Conservation (phyloP, 2,329 filamentous ascomycete genomes). For the Calonectria pseudoturangicola region DNA sequence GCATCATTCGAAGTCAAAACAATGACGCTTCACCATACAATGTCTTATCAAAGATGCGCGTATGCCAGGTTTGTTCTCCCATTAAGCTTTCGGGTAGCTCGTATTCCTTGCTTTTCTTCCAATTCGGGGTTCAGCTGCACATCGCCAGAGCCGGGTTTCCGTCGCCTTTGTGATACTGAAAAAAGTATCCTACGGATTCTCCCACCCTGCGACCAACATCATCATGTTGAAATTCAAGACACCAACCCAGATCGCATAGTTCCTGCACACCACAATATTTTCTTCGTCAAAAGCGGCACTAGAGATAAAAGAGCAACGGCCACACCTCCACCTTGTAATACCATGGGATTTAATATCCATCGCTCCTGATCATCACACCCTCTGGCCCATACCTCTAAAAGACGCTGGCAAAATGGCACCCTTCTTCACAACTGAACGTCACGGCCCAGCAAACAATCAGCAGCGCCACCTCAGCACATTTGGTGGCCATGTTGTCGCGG, state of each 20-base stretch:
- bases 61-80: background rate
- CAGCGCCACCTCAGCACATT: slow-evolving; percentile 7
- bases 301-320: background rate
- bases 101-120: background rate
- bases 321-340: background rate
- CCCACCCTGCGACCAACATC: background rate
- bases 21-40: background rate
- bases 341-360: background rate
- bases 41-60: background rate
- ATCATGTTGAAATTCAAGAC: background rate
- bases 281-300: background rate
- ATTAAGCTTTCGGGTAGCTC: background rate
- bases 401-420: background rate
- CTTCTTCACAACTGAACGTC: background rate
- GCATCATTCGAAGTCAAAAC: background rate
- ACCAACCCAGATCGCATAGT: background rate
- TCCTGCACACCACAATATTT: background rate
- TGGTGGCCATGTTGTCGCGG: slow-evolving; percentile 7
- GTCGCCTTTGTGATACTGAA: background rate
- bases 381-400: no score
- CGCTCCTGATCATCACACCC: background rate
- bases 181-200: background rate
- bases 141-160: background rate
- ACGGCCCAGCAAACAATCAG: background rate
- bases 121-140: background rate